These are phyloP conservation scores for Gynochthodes officinalis DNA, from an alignment of 257 asterid genomes.

Conservation along the genomic window DNA sequence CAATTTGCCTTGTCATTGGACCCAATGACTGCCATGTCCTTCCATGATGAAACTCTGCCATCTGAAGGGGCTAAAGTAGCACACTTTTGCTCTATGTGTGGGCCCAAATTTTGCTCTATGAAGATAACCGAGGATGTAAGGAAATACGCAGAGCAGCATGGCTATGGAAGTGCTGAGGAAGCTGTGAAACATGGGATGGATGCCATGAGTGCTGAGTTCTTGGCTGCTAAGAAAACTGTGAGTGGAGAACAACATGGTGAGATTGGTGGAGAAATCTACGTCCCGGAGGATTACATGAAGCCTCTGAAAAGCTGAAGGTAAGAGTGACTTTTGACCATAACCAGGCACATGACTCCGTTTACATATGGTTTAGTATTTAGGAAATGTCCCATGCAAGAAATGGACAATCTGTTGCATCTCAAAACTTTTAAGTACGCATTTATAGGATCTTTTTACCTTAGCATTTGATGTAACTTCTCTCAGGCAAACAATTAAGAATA, in stretches of 20 bases:
- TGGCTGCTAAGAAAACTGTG: conserved; percentile 79
- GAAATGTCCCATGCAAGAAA: neutral
- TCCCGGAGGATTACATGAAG: conserved; percentile 63
- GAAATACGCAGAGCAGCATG: conserved; percentile 89
- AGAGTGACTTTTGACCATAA: neutral
- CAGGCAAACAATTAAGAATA: neutral
- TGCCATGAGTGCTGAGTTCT: conserved; percentile 86
- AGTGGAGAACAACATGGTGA: conserved; percentile 98
- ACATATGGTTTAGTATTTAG: neutral
- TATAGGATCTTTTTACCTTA: no score
- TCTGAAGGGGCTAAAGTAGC: conserved; percentile 99
- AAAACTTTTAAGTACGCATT: neutral
- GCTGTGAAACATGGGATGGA: conserved; percentile 86
- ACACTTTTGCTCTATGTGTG: conserved; percentile 96
- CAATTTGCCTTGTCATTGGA: conserved; percentile 91
- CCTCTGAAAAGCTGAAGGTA: conserved; percentile 45
- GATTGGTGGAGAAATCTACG: conserved; percentile 90
- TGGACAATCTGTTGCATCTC: neutral
- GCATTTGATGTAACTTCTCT: neutral
- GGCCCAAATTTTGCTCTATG: conserved; percentile 96
- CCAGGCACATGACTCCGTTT: neutral
- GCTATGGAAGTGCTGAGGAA: conserved; percentile 89
- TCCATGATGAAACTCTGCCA: conserved; percentile 89
- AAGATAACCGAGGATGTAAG: conserved; percentile 96
- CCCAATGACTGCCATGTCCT: conserved; percentile 92